Percentiles rank a stretch among this genome's conserved stretches.
These are phyloP conservation scores for Aplosporella prunicola DNA, from an alignment of 2,329 filamentous ascomycete species.

Conservation along the genomic window DNA sequence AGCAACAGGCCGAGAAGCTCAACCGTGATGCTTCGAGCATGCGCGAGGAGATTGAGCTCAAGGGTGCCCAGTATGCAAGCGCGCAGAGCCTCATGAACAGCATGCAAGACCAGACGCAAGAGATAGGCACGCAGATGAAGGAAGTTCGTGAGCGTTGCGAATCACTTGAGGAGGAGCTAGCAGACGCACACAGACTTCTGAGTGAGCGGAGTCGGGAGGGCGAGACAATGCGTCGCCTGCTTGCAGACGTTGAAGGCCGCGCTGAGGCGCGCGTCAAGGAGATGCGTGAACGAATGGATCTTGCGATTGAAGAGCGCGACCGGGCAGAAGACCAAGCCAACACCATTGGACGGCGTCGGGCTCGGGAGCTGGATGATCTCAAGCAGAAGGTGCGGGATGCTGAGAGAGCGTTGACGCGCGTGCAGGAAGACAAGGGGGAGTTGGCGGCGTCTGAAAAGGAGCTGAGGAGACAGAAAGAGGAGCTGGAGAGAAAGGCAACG, in stretches of 20 bases:
- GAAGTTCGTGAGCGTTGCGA: conserved; percentile 76
- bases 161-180: conserved; percentile 82
- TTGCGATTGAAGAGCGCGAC: conserved; percentile 88
- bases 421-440: conserved; percentile 67
- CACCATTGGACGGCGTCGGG: conserved; percentile 62
- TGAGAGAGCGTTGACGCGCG: conserved; percentile 63
- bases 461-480: conserved; percentile 62
- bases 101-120: conserved; percentile 85
- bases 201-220: conserved; percentile 82
- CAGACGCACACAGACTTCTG: conserved; percentile 77
- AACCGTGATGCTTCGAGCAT: conserved; percentile 57
- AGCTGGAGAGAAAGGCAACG: conserved; percentile 62
- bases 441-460: conserved; percentile 65
- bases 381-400: conserved; percentile 69
- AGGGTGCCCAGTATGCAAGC: conserved; percentile 74
- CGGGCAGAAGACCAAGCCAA: conserved; percentile 84
- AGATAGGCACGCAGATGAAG: conserved; percentile 84
- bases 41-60: conserved; percentile 73
- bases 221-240: conserved; percentile 84
- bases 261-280: conserved; percentile 76
- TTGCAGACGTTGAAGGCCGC: conserved; percentile 76
- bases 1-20: conserved; percentile 62
- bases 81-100: conserved; percentile 79
- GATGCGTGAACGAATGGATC: conserved; percentile 79
- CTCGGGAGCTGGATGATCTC: conserved; percentile 79